Conservation (phyloP, 805 yeast genomes). For the Pichia exigua region DNA sequence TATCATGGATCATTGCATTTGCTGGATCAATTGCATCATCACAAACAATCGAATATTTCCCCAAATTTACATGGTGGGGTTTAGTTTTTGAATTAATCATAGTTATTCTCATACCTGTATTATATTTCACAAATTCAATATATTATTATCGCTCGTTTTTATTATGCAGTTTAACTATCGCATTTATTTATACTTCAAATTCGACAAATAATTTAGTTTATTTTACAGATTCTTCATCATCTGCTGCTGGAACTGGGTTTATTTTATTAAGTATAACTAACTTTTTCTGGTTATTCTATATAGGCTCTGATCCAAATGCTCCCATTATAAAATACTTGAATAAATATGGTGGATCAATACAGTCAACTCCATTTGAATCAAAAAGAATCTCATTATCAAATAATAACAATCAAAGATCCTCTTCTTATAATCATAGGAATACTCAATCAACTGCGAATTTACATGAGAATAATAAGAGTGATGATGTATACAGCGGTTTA, state of each 20-base stretch:
- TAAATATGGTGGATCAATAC: constrained; percentile 51
- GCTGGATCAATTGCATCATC: constrained; percentile 72
- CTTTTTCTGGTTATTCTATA: constrained; percentile 78
- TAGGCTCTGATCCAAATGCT: constrained; percentile 86
- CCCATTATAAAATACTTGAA: constrained; percentile 80
- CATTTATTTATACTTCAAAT: constrained; percentile 79
- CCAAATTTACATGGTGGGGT: constrained; percentile 96
- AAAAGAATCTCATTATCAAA: constrained; percentile 13
- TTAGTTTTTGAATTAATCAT: constrained; percentile 67
- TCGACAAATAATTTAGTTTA: constrained; percentile 76
- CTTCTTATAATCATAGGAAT: background rate
- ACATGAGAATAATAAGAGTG: background rate
- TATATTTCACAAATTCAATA: constrained; percentile 54
- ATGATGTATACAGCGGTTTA: constrained; percentile 2
- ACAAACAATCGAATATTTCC: constrained; percentile 38
- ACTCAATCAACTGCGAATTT: constrained; percentile 7
- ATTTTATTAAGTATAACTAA: constrained; percentile 76
- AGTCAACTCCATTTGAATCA: background rate
- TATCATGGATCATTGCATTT: constrained; percentile 84
- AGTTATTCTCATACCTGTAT: constrained; percentile 40
- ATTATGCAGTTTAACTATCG: constrained; percentile 54
- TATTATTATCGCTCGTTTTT: constrained; percentile 60
- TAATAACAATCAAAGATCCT: background rate
- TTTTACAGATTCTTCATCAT: constrained; percentile 50
- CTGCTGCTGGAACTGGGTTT: constrained; percentile 91